Conservation (phyloP, 768 basidiomycete genomes). For the Termitomyces sp. region DNA sequence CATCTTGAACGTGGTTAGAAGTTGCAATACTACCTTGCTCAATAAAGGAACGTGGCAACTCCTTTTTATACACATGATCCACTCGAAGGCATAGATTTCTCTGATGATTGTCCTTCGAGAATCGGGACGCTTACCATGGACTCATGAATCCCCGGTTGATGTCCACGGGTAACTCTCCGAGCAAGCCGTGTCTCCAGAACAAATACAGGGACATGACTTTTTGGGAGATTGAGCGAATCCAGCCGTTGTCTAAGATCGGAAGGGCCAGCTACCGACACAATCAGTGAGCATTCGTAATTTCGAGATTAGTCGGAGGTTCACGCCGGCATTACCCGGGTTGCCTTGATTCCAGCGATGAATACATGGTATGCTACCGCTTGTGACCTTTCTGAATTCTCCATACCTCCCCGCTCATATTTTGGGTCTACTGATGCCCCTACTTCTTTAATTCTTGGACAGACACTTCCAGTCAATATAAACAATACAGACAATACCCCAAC, state of each 20-base stretch:
- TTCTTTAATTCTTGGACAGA: too few species aligned
- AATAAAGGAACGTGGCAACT: background rate
- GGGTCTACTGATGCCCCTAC: too few species aligned
- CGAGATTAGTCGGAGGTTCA: too few species aligned
- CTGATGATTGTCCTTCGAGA: background rate
- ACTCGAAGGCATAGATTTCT: background rate
- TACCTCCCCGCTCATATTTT: too few species aligned
- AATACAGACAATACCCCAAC: too few species aligned
- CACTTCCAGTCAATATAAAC: too few species aligned
- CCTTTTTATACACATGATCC: background rate
- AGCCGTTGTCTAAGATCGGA: too few species aligned
- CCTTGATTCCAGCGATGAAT: too few species aligned
- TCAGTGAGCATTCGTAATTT: background rate
- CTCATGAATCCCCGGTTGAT: background rate
- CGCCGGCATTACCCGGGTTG: too few species aligned
- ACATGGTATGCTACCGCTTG: too few species aligned
- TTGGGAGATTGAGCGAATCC: background rate
- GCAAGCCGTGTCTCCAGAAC: background rate
- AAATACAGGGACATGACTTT: background rate
- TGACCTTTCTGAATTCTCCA: too few species aligned
- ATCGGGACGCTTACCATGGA: background rate
- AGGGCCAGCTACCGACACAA: background rate
- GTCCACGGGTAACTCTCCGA: background rate
- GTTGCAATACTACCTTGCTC: background rate
- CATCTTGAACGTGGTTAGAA: background rate